Percentiles rank a stretch among this genome's conserved stretches.
These are phyloP conservation scores for Boletellus ananas DNA, from an alignment of 768 basidiomycete species.

Conservation along the genomic window DNA sequence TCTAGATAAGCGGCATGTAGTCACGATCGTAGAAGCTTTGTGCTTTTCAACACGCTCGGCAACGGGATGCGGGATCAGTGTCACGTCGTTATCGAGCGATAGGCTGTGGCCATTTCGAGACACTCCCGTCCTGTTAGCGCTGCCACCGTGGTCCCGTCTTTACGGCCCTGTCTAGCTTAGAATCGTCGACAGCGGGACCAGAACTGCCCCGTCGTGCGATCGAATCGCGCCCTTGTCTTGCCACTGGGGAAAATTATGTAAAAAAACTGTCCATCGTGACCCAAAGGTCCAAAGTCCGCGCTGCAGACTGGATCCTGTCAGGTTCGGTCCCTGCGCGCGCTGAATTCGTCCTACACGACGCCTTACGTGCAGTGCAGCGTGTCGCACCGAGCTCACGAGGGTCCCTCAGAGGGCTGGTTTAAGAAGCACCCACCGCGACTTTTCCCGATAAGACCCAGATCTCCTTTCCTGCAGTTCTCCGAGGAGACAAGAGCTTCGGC, in stretches of 20 bases:
- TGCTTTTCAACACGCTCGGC: no score
- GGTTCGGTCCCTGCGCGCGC: not conserved
- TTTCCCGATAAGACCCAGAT: conserved; percentile 10
- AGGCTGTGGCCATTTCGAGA: not conserved
- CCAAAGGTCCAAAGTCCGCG: not conserved
- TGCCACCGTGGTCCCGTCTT: not conserved
- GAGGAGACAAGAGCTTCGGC: conserved; percentile 6
- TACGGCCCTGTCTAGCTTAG: not conserved
- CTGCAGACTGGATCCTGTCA: not conserved
- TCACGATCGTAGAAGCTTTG: no score
- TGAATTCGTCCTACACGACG: no score
- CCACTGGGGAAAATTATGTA: not conserved
- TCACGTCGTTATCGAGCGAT: no score
- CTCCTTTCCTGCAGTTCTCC: conserved; percentile 9
- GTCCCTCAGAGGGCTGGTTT: no score
- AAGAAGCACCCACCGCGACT: not conserved
- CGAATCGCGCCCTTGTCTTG: not conserved
- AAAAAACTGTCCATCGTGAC: not conserved
- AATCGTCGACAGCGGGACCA: conserved; percentile 1
- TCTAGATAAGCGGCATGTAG: no score
- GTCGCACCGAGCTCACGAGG: no score
- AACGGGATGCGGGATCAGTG: no score
- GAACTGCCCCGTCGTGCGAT: not conserved
- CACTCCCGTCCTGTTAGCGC: not conserved
- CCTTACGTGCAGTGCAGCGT: no score